phyloP scores from a whole-genome alignment of 1,284 basidiomycete genomes.

The Cystobasidiaceae sp. region DNA sequence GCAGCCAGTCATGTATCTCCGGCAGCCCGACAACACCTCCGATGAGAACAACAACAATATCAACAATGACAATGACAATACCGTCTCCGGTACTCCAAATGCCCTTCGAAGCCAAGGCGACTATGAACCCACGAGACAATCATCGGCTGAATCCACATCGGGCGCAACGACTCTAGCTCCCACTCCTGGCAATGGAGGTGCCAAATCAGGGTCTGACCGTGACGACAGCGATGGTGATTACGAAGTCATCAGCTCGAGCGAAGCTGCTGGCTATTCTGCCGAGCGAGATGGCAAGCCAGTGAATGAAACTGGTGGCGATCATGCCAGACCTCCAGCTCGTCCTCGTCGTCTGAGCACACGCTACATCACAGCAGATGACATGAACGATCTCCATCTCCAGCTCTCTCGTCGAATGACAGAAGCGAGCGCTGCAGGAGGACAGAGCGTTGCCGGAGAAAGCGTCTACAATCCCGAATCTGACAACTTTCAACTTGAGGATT shows the following conservation, averaged over 20 bases:
- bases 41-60: neutral
- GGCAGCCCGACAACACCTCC: neutral
- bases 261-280: neutral
- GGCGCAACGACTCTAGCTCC: constrained; percentile 8
- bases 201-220: neutral
- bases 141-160: neutral
- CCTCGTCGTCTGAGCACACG: neutral
- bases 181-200: neutral
- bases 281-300: neutral
- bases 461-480: constrained; percentile 39
- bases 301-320: no score
- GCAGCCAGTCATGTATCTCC: neutral
- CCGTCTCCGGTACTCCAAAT: neutral
- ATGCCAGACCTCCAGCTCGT: neutral
- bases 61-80: neutral
- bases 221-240: neutral
- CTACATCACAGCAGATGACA: constrained; percentile 22
- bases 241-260: neutral
- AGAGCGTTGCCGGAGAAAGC: neutral
- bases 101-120: no score
- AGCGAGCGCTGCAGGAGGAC: neutral
- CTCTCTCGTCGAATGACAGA: constrained; percentile 1
- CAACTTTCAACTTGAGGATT: constrained; percentile 46
- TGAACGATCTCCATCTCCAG: constrained; percentile 6
- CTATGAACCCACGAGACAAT: neutral